Percentiles rank a stretch among this genome's conserved stretches.
These are phyloP conservation scores for Phytopythium ostracodes DNA, from an alignment of 352 stramenopile genomes.

Conservation along the genomic window DNA sequence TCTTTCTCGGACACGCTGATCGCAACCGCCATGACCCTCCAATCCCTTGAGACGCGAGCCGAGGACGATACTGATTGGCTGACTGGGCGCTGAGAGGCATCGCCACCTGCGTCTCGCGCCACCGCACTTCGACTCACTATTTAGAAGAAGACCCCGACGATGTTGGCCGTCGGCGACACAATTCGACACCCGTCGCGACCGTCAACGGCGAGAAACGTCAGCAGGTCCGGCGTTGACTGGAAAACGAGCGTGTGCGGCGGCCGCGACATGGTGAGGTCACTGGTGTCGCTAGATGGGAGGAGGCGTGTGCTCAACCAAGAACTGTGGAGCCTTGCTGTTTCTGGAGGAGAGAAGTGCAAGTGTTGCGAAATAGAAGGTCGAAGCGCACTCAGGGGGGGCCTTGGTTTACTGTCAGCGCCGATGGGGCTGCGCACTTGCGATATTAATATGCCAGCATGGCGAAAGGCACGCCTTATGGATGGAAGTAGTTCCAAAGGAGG, in stretches of 20 bases:
- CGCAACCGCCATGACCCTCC: not conserved
- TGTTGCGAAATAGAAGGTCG: too few species aligned
- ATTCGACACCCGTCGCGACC: not conserved
- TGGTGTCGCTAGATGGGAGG: too few species aligned
- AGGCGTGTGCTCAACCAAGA: too few species aligned
- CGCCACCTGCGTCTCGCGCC: not conserved
- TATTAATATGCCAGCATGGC: too few species aligned
- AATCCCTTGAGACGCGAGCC: not conserved
- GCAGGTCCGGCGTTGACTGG: not conserved
- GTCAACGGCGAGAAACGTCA: not conserved
- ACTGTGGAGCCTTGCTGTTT: too few species aligned
- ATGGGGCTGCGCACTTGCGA: too few species aligned
- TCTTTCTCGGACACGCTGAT: not conserved
- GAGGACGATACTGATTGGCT: not conserved
- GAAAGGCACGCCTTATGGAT: too few species aligned
- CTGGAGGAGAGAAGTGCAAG: too few species aligned
- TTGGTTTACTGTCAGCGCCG: too few species aligned
- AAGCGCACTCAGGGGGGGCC: too few species aligned
- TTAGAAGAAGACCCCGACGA: constrained; percentile 3
- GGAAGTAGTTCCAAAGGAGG: too few species aligned
- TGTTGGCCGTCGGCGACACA: not conserved
- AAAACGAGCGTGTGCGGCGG: not conserved
- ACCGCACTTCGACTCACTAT: not conserved
- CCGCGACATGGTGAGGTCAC: not conserved
- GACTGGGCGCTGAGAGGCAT: not conserved